Evolutionary conservation across 2,329 filamentous ascomycete genomes (phyloP).

Genomic region (Aspergillus pseudoviridinutans): DNA sequence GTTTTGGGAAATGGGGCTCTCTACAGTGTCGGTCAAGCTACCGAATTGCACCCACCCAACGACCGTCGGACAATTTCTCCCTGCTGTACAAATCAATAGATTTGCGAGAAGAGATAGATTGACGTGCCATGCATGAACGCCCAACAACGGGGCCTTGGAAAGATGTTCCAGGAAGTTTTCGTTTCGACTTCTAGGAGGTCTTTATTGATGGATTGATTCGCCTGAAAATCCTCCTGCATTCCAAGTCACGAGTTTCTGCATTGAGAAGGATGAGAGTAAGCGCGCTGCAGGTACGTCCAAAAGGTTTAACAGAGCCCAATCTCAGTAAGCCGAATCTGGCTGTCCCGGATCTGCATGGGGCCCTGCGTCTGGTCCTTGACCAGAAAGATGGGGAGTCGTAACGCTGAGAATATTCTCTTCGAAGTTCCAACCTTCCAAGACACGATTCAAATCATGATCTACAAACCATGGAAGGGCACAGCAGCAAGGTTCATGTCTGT

Average conservation of each 20-base stretch:
- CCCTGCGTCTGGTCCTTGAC: background rate
- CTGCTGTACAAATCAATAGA: background rate
- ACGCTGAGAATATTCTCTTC: background rate
- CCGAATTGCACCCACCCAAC: background rate
- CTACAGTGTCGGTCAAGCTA: background rate
- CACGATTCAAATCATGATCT: slow-evolving; percentile 10
- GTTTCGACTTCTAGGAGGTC: background rate
- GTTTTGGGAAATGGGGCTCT: background rate
- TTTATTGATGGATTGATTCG: background rate
- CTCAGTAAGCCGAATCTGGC: background rate
- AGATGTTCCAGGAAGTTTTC: background rate
- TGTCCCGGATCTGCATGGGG: background rate
- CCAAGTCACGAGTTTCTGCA: background rate
- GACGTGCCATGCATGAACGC: background rate
- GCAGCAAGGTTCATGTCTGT: slow-evolving; percentile 9
- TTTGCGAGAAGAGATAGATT: background rate
- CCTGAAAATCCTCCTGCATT: background rate
- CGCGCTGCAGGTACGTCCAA: background rate
- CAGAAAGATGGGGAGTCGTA: background rate
- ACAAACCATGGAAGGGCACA: slow-evolving; percentile 1
- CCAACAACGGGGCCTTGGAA: background rate
- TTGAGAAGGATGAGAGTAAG: background rate
- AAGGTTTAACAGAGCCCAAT: background rate
- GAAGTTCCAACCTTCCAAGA: background rate
- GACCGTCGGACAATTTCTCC: background rate